Evolutionary conservation across 2,329 filamentous ascomycete species (phyloP), one percentile per base, ranked within the genome.

Genomic region (Escovopsis sp.): DNA sequence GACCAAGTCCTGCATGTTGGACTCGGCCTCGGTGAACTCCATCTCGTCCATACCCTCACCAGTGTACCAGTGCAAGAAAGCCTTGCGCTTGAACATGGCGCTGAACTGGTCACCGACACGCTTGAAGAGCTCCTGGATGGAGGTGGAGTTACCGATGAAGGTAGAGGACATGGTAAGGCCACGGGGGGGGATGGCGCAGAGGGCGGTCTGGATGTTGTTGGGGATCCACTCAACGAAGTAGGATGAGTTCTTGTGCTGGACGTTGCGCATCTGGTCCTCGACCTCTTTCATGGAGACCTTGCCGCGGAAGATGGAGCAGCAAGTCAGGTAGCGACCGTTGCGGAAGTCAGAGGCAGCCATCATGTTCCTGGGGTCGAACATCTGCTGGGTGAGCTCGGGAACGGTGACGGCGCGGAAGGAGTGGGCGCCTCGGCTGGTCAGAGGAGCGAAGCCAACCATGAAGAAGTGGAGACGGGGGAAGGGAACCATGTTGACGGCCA

Each of bases 291-390:
- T 96, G 65, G 89, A 93, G 64, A 98, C 86, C 77, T 94, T 94
- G 62, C 91, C 91, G 69, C 91, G 91, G 86, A 98, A 98, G 71
- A 98, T 94, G 65, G 91, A 88, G 67, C 83, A 96, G 82, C 91
- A 98, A 57, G 91, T 98, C 62, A 98, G 80, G 77, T 98, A 98
- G 61, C 91, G 91, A 67, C 91, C 91, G 69, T 96, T 98, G 61
- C 91, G 86, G 87, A 98, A 98, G 75, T 98, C 91, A 51, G 88
- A 93, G 53, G 91, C 91, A 71, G 91, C 91, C 91, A 98, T 98
- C 89, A 98, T 98, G 82, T 98, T 98, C 87, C 96, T 98, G 61
- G 91, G 89, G 75, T 98, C 91, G 76, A 94, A 98, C 87, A 98
- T 96, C 71, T 98, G 91, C 76, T 98, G 91, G 60, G 91, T 96